Evolutionary conservation across 805 yeast genomes (phyloP).

Genomic region (Saccharomycopsis sp.): DNA sequence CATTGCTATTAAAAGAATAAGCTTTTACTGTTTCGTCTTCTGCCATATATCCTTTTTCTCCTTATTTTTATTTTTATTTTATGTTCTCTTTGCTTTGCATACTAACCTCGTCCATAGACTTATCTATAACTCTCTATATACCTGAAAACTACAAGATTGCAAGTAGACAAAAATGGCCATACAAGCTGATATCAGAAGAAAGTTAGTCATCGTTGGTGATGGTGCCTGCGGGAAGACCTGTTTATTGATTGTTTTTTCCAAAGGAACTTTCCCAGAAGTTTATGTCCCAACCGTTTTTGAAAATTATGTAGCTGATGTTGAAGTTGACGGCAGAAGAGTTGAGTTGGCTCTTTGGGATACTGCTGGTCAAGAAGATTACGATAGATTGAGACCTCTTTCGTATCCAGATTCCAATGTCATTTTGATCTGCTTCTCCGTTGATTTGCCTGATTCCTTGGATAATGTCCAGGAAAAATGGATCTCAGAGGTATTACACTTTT

Average conservation of each 20-base stretch:
- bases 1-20: no score
- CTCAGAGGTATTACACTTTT: conserved; percentile 86
- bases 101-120: not conserved
- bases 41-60: not conserved
- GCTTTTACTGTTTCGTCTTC: no score
- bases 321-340: conserved; percentile 83
- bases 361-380: conserved; percentile 97
- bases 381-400: conserved; percentile 39
- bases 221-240: conserved; percentile 98
- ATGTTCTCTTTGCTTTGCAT: not conserved
- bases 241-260: conserved; percentile 76
- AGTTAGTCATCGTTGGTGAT: conserved; percentile 91
- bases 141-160: no score
- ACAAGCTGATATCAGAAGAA: conserved; percentile 47
- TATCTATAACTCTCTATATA: no score
- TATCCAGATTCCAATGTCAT: conserved; percentile 92
- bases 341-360: conserved; percentile 97
- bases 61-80: not conserved
- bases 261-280: conserved; percentile 89
- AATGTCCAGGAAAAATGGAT: conserved; percentile 96
- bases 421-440: conserved; percentile 84
- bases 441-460: conserved; percentile 85
- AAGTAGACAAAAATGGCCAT: conserved; percentile 35
- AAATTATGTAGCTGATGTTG: conserved; percentile 96
- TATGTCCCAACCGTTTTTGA: conserved; percentile 96